A percentile compares a stretch with the other conserved stretches of the same genome.
These are phyloP conservation scores for Wickerhamiella dianesei DNA, from an alignment of 805 yeast genomes.

Conservation along the genomic window DNA sequence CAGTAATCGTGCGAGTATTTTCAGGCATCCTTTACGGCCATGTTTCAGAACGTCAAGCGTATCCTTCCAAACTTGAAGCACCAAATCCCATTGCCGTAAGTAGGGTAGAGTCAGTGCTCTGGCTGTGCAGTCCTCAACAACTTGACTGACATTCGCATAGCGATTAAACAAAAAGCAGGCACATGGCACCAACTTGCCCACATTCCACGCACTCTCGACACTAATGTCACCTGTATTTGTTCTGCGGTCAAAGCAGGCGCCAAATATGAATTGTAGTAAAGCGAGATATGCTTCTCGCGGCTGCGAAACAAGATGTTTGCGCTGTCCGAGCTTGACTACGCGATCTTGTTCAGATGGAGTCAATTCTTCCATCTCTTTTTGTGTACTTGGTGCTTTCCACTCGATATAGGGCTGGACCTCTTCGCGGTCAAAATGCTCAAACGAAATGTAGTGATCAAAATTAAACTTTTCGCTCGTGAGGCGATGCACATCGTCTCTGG, in stretches of 20 bases:
- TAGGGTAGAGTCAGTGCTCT: constrained; percentile 71
- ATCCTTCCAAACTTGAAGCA: constrained; percentile 59
- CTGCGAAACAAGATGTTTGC: constrained; percentile 42
- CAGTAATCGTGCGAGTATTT: constrained; percentile 44
- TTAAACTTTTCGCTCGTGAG: constrained; percentile 64
- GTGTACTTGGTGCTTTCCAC: constrained; percentile 28
- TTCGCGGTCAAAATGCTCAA: constrained; percentile 47
- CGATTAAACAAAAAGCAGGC: constrained; percentile 51
- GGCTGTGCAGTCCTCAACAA: constrained; percentile 49
- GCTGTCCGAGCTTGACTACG: constrained; percentile 55
- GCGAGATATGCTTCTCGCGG: constrained; percentile 47
- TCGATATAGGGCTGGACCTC: constrained; percentile 34
- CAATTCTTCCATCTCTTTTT: constrained; percentile 32
- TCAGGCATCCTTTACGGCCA: constrained; percentile 56
- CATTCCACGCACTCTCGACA: constrained; percentile 86
- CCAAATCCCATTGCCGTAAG: constrained; percentile 54
- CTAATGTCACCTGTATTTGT: constrained; percentile 59
- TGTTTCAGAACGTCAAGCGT: constrained; percentile 48
- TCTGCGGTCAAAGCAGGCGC: constrained; percentile 60
- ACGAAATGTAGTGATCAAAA: constrained; percentile 71
- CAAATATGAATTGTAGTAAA: constrained; percentile 54
- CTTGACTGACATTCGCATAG: constrained; percentile 34
- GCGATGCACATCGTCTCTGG: not conserved
- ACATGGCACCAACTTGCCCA: constrained; percentile 78
- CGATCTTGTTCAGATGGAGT: constrained; percentile 47